Base-by-base conservation (phyloP, 306 rosid species). In the Vachellia collinsii region DNA sequence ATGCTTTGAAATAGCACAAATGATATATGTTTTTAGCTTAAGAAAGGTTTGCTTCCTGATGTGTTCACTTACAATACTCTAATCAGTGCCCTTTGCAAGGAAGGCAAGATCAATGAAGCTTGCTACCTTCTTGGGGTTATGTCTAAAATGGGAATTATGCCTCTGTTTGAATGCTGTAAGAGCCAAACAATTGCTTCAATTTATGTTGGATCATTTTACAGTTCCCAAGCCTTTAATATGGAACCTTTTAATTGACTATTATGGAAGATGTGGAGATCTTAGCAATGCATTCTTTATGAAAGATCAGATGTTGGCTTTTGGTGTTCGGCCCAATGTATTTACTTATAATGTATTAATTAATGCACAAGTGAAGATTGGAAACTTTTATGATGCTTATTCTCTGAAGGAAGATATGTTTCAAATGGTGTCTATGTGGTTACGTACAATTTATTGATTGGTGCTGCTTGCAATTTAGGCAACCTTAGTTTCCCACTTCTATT, bases 331-430 rank as follows among this genome's bases (percentile, higher is more conserved):
- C 16, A 90, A 91, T 77, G 81, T 87, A 68, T 94, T 80, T 81
- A 94, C 98, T 70, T 94, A 86, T 83, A 92, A 92, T 94, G 91
- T 94, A n/a, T 87, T 92, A 88, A 84, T 91, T 80, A 89, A 84
- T 59, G 94, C 91, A 5, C 92, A 84, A 53, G 80, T 91, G 77
- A 91, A 88, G 84, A 79, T 79, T 61, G 97, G 93, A 72, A 82
- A 84, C 68, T 56, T 88, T 48, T 17, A 36, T 54, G 74, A 59
- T 79, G 98, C 97, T 77, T 79, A 54, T 78, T 86, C 84, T 80
- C 79, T 91, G 78, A 91, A 91, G 89, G 89, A 84, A n/a, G n/a
- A n/a, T n/a, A 82, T 91, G 76, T 64, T 75, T 65, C 61, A 36
- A 75, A 69, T 41, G 92, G 90, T 80, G 74, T 86, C 74, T 84